Evolutionary conservation across 2,329 filamentous ascomycete genomes (phyloP).

Genomic region (Dichotomopilus funicola): DNA sequence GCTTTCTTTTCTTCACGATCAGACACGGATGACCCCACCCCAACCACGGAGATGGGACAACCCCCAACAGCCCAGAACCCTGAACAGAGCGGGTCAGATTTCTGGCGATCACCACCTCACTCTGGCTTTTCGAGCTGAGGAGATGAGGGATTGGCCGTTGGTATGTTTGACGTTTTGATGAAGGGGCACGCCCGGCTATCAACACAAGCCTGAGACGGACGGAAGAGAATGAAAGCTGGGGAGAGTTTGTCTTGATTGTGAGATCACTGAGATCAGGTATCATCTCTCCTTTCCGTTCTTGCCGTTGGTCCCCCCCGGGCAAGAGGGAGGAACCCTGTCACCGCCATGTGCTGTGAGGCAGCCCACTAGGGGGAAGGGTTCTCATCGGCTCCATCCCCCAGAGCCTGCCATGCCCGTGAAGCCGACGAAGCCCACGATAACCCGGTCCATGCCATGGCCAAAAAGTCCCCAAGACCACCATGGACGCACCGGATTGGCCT

Average conservation of each 20-base stretch:
- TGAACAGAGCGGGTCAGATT: conserved; percentile 4
- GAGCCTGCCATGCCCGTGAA: neutral
- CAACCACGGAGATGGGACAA: neutral
- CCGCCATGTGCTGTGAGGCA: neutral
- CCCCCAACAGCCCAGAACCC: neutral
- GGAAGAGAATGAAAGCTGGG: neutral
- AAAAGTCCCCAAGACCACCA: too few species aligned
- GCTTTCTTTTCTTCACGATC: neutral
- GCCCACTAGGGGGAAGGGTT: neutral
- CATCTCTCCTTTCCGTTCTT: too few species aligned
- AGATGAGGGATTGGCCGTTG: neutral
- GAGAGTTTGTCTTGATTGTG: neutral
- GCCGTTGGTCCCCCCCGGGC: neutral
- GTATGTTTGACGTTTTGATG: conserved; percentile 10
- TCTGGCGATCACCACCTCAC: neutral
- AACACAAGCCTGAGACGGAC: neutral
- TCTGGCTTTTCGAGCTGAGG: neutral
- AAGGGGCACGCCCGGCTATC: conserved; percentile 4
- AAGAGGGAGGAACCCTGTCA: neutral
- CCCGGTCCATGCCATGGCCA: too few species aligned
- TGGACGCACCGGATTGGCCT: too few species aligned
- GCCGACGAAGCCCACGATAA: too few species aligned
- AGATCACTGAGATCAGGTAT: too few species aligned
- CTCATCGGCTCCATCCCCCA: neutral
- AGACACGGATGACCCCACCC: neutral